Percentiles rank a stretch among this genome's conserved stretches.
Evolutionary conservation across 768 basidiomycete genomes (phyloP).

Genomic region (Leucocoprinus sp.): DNA sequence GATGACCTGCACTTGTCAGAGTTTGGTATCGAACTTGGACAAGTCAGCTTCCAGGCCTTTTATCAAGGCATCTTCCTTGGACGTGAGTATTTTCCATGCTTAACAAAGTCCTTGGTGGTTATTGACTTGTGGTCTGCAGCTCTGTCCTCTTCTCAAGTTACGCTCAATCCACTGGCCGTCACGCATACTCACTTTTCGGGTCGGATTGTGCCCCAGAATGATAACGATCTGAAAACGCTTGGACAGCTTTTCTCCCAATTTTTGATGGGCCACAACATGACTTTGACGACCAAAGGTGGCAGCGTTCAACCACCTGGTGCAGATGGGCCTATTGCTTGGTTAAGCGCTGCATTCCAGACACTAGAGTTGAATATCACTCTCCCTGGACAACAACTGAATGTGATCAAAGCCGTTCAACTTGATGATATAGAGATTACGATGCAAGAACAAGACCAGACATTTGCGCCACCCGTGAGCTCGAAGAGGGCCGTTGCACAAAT

Average conservation of each 20-base stretch:
- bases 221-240: conserved; percentile 41
- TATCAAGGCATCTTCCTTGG: conserved; percentile 51
- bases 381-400: conserved; percentile 52
- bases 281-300: conserved; percentile 48
- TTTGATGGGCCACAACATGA: conserved; percentile 55
- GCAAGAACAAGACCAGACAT: conserved; percentile 42
- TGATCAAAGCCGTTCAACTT: conserved; percentile 57
- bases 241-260: conserved; percentile 62
- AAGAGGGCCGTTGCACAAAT: conserved; percentile 47
- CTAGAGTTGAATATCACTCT: conserved; percentile 52
- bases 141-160: conserved; percentile 39
- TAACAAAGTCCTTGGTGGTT: not conserved
- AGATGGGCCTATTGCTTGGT: conserved; percentile 45
- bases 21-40: conserved; percentile 62
- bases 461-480: conserved; percentile 53
- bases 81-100: conserved; percentile 33
- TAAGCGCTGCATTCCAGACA: conserved; percentile 64
- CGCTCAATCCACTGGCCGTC: conserved; percentile 38
- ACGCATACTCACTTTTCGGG: conserved; percentile 51
- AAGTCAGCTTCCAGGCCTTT: conserved; percentile 52
- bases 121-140: conserved; percentile 28
- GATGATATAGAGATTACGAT: conserved; percentile 50
- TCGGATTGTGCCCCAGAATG: conserved; percentile 54
- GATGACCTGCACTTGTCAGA: conserved; percentile 33
- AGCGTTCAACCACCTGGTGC: conserved; percentile 54